These are phyloP conservation scores for Fusarium sp. DNA, from an alignment of 2,329 filamentous ascomycete genomes.

Conservation along the genomic window DNA sequence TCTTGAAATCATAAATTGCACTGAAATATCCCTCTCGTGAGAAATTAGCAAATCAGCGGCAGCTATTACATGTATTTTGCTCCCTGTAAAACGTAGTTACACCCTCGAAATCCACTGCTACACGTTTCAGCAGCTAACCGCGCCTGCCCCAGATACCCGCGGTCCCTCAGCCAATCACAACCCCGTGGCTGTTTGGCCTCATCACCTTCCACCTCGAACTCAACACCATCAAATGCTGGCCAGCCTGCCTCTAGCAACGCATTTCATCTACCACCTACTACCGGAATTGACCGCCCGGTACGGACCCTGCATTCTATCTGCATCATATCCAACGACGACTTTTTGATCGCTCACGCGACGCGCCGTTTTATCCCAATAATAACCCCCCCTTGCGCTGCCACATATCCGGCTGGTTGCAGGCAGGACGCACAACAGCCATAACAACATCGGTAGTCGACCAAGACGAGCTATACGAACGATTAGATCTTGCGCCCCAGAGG, in stretches of 20 bases:
- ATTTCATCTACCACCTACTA: constrained; percentile 35
- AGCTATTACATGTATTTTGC: neutral
- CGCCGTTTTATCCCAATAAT: constrained; percentile 24
- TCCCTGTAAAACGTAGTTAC: constrained; percentile 5
- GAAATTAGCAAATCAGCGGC: neutral
- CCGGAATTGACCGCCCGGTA: constrained; percentile 41
- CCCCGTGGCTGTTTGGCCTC: constrained; percentile 40
- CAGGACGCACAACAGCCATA: constrained; percentile 32
- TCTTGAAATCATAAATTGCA: neutral
- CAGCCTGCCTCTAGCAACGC: constrained; percentile 37
- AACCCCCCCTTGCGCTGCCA: constrained; percentile 27
- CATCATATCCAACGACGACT: constrained; percentile 26
- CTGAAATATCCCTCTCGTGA: neutral
- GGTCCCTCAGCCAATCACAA: constrained; percentile 42
- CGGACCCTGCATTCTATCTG: constrained; percentile 21
- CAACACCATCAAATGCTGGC: constrained; percentile 37
- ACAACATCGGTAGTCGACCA: constrained; percentile 10
- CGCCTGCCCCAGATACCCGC: constrained; percentile 31
- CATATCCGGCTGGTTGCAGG: constrained; percentile 23
- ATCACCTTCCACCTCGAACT: constrained; percentile 44
- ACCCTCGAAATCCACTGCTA: constrained; percentile 14
- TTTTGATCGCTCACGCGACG: constrained; percentile 29
- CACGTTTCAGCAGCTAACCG: constrained; percentile 42
- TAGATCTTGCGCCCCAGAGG: constrained; percentile 34
- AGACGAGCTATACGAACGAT: constrained; percentile 21